These are phyloP conservation scores for Alternaria postmessia DNA, from an alignment of 2,329 filamentous ascomycete species.

Conservation along the genomic window DNA sequence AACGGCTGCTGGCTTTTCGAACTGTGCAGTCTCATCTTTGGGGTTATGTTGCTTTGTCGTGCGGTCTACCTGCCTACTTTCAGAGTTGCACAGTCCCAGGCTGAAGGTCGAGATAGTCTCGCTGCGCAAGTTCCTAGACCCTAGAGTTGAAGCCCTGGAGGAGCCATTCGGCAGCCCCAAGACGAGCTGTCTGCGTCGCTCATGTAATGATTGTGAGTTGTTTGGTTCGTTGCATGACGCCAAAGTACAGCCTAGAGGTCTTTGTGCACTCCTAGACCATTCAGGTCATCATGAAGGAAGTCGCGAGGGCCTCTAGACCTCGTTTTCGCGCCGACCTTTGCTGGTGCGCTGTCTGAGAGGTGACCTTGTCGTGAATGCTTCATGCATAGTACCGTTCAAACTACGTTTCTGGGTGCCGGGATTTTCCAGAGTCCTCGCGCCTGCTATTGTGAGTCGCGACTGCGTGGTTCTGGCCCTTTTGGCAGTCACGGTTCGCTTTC, in stretches of 20 bases:
- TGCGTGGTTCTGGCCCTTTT: not conserved
- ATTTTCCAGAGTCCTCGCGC: not conserved
- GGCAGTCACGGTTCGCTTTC: not conserved
- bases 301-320: not conserved
- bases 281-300: not conserved
- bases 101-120: not conserved
- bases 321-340: not conserved
- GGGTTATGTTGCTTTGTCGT: not conserved
- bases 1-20: not conserved
- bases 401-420: not conserved
- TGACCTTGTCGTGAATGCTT: not conserved
- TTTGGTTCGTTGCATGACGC: not conserved
- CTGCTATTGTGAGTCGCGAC: not conserved
- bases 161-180: not conserved
- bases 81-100: not conserved
- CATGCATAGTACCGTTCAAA: not conserved
- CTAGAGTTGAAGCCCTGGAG: not conserved
- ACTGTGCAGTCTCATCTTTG: not conserved
- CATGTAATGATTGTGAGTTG: not conserved
- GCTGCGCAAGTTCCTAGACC: not conserved
- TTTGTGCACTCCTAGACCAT: no score
- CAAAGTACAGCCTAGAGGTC: not conserved
- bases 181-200: not conserved
- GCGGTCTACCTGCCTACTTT: not conserved
- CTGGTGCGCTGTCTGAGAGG: not conserved